Evolutionary conservation across 768 basidiomycete genomes (phyloP), one percentile per base, ranked within the genome.

Genomic region (Cystobasidium tubakii): DNA sequence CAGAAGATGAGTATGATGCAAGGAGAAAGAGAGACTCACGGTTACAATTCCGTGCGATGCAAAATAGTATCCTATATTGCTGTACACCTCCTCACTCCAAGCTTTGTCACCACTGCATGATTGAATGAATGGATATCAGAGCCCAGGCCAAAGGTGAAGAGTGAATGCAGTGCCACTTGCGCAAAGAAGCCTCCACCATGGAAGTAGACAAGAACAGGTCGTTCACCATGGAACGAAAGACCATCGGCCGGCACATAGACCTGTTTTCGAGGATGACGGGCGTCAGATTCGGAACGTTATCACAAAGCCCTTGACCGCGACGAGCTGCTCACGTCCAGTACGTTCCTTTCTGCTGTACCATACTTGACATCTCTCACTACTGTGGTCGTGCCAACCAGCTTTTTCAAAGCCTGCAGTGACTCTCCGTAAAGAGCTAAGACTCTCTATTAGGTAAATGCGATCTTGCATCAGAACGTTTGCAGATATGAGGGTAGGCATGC

Each of bases 121-220:
- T 15, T 6, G 39, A 39, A 15, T 39, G 15, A 39, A 15, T 39
- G 39, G 15, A 39, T 39, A 15, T 39, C 39, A 39, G 39, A n/a
- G n/a, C n/a, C n/a, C n/a, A n/a, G n/a, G n/a, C n/a, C n/a, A n/a
- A n/a, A n/a, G n/a, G n/a, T n/a, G n/a, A n/a, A n/a, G n/a, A n/a
- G n/a, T n/a, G n/a, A n/a, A n/a, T n/a, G n/a, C n/a, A n/a, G n/a
- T n/a, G n/a, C n/a, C n/a, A n/a, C 23, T n/a, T 39, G 4, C 36
- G 19, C 31, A n/a, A 65, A 27, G 64, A 74, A 74, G 2, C 73
- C 73, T 15, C 73, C 73, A 7, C 73, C 73, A 31, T 74, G 73
- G n/a, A 74, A 31, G 44, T 50, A 74, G 12, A 65, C 64, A 1
- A 74, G 27, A 44, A 65, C 62, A 1, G 73, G 66, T 19, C 34